Evolutionary conservation across 441 rosid species (phyloP).

Genomic region (Biscutella auriculata): DNA sequence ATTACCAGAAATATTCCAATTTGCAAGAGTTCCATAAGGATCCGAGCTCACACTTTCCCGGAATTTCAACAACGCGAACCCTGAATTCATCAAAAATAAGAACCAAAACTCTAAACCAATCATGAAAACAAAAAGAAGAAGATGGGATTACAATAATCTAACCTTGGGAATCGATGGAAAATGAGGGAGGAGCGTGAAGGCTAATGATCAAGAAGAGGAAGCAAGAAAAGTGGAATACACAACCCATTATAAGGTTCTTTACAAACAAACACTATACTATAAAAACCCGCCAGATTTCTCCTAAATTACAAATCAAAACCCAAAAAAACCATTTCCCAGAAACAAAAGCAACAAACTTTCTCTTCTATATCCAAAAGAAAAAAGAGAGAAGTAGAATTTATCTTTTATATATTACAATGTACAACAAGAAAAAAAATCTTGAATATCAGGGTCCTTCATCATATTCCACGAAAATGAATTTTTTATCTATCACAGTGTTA

Average conservation of each 20-base stretch:
- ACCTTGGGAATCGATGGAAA: conserved; percentile 62
- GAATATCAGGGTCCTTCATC: conserved; percentile 55
- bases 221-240: conserved; percentile 37
- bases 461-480: conserved; percentile 16
- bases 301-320: conserved; percentile 27
- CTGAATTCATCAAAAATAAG: conserved; percentile 33
- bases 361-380: conserved; percentile 25
- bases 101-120: not conserved
- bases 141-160: not conserved
- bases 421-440: conserved; percentile 23
- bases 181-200: conserved; percentile 36
- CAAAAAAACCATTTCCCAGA: conserved; percentile 43
- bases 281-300: no score
- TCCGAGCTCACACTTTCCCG: conserved; percentile 43
- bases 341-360: conserved; percentile 1
- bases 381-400: not conserved
- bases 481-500: conserved; percentile 26
- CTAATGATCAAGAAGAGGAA: conserved; percentile 37
- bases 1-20: conserved; percentile 46
- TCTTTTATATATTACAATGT: conserved; percentile 15
- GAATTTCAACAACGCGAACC: conserved; percentile 52
- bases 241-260: conserved; percentile 44
- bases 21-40: conserved; percentile 47
- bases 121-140: not conserved
- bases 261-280: conserved; percentile 21